A percentile compares a stretch with the other conserved stretches of the same genome.
Evolutionary conservation across 768 basidiomycete genomes (phyloP).

Genomic region (Hygrocybe punicea): DNA sequence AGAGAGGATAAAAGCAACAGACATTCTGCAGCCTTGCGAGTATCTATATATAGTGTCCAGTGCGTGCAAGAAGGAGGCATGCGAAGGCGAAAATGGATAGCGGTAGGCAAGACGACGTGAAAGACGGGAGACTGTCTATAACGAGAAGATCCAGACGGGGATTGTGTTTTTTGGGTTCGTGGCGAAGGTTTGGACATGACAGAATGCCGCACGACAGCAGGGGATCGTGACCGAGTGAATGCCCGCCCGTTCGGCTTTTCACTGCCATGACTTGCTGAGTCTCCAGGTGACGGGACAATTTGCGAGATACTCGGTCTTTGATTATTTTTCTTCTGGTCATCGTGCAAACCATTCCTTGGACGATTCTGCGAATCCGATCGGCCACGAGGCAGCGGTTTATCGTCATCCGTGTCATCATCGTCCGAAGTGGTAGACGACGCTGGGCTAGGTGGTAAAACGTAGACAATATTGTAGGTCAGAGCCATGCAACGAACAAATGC

Average conservation of each 20-base stretch:
- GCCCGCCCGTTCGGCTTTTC: constrained; percentile 35
- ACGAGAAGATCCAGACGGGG: constrained; percentile 45
- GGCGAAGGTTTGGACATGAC: constrained; percentile 32
- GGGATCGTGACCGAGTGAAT: constrained; percentile 75
- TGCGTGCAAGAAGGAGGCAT: constrained; percentile 40
- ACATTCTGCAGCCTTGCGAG: constrained; percentile 60
- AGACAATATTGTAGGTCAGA: constrained; percentile 1
- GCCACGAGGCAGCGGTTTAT: constrained; percentile 40
- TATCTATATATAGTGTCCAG: constrained; percentile 57
- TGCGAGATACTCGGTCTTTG: constrained; percentile 29
- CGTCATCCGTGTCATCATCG: constrained; percentile 59
- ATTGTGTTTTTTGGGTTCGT: constrained; percentile 31
- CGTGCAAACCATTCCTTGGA: constrained; percentile 20
- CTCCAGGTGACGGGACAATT: constrained; percentile 38
- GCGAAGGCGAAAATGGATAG: constrained; percentile 43
- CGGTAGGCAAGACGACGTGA: constrained; percentile 45
- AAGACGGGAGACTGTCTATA: constrained; percentile 30
- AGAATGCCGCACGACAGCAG: constrained; percentile 41
- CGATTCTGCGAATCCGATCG: constrained; percentile 36
- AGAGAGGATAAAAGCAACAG: constrained; percentile 63
- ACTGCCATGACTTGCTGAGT: constrained; percentile 36
- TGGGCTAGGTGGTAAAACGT: constrained; percentile 36
- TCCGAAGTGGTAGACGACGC: constrained; percentile 51
- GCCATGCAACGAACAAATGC: background rate
- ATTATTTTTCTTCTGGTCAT: constrained; percentile 23